These are phyloP conservation scores for Poa annua DNA, from an alignment of 176 grass and related monocot genomes.

Conservation along the genomic window DNA sequence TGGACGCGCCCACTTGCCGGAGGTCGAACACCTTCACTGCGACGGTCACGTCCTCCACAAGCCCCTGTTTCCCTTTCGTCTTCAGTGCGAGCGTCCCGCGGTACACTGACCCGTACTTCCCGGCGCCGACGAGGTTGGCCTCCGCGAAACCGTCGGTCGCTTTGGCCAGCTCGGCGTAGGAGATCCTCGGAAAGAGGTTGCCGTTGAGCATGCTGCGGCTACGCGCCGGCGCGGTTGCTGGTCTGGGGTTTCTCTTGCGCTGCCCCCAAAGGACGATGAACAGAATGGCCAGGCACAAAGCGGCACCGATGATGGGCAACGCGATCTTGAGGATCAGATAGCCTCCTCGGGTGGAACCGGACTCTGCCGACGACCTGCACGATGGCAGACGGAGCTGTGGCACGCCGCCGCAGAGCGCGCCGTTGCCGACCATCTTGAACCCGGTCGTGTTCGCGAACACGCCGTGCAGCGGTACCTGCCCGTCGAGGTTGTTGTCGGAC, in stretches of 20 bases:
- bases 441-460: constrained; percentile 41
- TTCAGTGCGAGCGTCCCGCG: constrained; percentile 16
- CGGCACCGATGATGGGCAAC: neutral
- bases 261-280: neutral
- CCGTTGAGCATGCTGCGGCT: neutral
- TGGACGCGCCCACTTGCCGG: constrained; percentile 39
- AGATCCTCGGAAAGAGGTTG: neutral
- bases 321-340: constrained; percentile 9
- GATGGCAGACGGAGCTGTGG: neutral
- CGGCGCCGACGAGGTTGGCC: constrained; percentile 42
- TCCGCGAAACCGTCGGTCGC: constrained; percentile 40
- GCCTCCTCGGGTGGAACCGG: neutral
- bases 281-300: neutral
- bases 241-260: neutral
- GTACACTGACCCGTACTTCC: constrained; percentile 58
- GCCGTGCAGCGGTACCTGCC: constrained; percentile 32
- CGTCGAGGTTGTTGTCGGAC: constrained; percentile 46
- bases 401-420: constrained; percentile 38
- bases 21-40: constrained; percentile 55
- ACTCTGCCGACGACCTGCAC: neutral
- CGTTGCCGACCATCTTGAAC: constrained; percentile 44
- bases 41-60: neutral
- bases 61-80: neutral
- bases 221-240: neutral
- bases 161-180: constrained; percentile 40